Conservation (phyloP, 116 monocot genomes). For the Phalaenopsis hybrid region DNA sequence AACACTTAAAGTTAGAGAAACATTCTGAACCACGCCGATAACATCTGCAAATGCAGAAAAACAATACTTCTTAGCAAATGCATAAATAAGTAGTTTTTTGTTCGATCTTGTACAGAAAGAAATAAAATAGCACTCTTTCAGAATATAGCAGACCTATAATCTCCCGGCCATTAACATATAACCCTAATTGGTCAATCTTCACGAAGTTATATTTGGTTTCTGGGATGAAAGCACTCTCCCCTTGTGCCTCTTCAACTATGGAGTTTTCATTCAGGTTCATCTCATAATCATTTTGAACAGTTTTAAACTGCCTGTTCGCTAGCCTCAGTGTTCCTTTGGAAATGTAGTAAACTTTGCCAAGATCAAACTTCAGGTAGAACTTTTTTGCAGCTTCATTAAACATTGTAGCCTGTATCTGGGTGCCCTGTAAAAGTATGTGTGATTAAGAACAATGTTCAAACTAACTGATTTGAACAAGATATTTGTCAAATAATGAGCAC, state of each 20-base stretch:
- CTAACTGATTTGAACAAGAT: not conserved
- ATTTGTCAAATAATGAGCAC: not conserved
- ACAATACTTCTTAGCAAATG: too few species aligned
- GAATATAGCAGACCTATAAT: slow-evolving; percentile 57
- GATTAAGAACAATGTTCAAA: not conserved
- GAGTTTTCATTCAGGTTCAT: slow-evolving; percentile 92
- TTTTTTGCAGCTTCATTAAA: slow-evolving; percentile 86
- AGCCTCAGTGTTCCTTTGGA: slow-evolving; percentile 80
- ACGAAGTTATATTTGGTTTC: slow-evolving; percentile 75
- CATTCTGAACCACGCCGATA: slow-evolving; percentile 76
- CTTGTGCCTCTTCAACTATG: slow-evolving; percentile 74
- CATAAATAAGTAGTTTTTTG: not conserved
- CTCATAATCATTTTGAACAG: slow-evolving; percentile 95
- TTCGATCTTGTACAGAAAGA: not conserved
- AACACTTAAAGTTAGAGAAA: slow-evolving; percentile 74
- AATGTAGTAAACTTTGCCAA: slow-evolving; percentile 93
- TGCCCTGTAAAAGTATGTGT: slow-evolving; percentile 49
- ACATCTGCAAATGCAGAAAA: slow-evolving; percentile 43
- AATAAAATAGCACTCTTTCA: not conserved
- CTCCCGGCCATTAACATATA: slow-evolving; percentile 89
- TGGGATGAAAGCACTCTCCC: slow-evolving; percentile 66
- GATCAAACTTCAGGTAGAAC: slow-evolving; percentile 78
- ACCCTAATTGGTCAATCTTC: slow-evolving; percentile 71
- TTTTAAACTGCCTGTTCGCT: slow-evolving; percentile 87
- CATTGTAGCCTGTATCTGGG: slow-evolving; percentile 99